These are phyloP conservation scores for Actinidia arguta DNA, from an alignment of 179 eudicot species.

Conservation along the genomic window DNA sequence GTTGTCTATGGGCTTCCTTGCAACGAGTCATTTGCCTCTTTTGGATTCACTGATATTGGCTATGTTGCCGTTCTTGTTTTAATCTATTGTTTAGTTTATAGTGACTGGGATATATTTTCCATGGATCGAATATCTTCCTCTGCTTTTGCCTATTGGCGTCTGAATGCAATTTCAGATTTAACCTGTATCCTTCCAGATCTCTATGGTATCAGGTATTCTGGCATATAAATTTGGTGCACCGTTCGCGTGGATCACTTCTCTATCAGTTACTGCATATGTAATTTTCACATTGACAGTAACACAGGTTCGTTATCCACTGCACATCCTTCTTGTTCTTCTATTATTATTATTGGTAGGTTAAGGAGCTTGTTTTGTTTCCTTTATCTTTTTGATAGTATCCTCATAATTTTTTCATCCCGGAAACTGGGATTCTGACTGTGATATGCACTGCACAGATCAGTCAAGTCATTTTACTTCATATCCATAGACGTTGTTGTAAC, in stretches of 20 bases:
- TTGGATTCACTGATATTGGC: neutral
- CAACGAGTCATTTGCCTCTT: neutral
- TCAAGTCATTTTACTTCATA: neutral
- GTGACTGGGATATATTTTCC: neutral
- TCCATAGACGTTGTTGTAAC: neutral
- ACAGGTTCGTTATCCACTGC: slow-evolving; percentile 57
- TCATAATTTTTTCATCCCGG: neutral
- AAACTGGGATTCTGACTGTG: neutral
- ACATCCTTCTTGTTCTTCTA: neutral
- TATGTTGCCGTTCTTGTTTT: neutral
- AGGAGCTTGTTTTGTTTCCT: neutral
- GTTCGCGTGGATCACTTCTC: slow-evolving; percentile 93
- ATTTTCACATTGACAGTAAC: slow-evolving; percentile 85
- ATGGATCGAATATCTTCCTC: neutral
- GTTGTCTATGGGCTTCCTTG: neutral
- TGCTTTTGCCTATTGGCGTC: slow-evolving; percentile 14
- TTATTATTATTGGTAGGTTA: slow-evolving; percentile 6
- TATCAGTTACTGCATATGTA: slow-evolving; percentile 92
- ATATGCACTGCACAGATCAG: neutral
- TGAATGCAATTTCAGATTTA: slow-evolving; percentile 32
- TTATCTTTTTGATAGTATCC: slow-evolving; percentile 4
- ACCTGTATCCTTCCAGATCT: slow-evolving; percentile 81
- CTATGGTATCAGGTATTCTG: slow-evolving; percentile 96
- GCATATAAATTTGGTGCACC: slow-evolving; percentile 97
- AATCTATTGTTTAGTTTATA: neutral